These are phyloP conservation scores for Boletus smithii DNA, from an alignment of 1,284 basidiomycete genomes.

Conservation along the genomic window DNA sequence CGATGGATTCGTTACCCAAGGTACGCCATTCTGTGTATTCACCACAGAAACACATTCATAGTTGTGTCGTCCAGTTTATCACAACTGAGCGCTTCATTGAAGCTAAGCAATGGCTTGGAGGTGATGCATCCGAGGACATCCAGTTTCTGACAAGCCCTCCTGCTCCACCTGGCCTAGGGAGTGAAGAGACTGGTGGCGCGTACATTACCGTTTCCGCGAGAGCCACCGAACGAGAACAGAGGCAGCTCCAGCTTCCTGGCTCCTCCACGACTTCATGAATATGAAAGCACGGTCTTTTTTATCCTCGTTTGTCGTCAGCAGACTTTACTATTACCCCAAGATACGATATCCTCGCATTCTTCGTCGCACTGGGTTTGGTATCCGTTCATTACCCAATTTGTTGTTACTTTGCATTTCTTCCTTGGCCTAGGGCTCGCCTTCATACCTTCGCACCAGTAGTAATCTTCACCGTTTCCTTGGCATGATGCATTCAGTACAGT, in stretches of 20 bases:
- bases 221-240: conserved; percentile 58
- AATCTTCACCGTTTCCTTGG: conserved; percentile 30
- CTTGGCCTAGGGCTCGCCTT: conserved; percentile 18
- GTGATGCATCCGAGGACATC: conserved; percentile 63
- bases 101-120: conserved; percentile 71
- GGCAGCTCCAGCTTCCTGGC: conserved; percentile 26
- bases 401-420: conserved; percentile 24
- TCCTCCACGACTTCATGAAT: conserved; percentile 32
- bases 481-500: conserved; percentile 33
- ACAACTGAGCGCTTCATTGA: conserved; percentile 77
- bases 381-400: conserved; percentile 25
- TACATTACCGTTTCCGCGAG: conserved; percentile 82
- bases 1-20: conserved; percentile 96
- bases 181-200: conserved; percentile 72
- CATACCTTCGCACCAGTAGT: conserved; percentile 34
- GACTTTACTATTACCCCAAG: conserved; percentile 26
- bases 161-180: conserved; percentile 63
- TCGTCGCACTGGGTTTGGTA: conserved; percentile 23
- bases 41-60: conserved; percentile 1
- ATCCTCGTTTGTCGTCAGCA: conserved; percentile 14
- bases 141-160: conserved; percentile 51
- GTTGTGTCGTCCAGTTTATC: conserved; percentile 58
- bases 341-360: conserved; percentile 31
- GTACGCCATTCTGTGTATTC: conserved; percentile 40
- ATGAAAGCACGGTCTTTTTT: conserved; percentile 12